Percentiles rank a stretch among this genome's conserved stretches.
These are phyloP conservation scores for Draba incana DNA, from an alignment of 345 rosid species.

Conservation along the genomic window DNA sequence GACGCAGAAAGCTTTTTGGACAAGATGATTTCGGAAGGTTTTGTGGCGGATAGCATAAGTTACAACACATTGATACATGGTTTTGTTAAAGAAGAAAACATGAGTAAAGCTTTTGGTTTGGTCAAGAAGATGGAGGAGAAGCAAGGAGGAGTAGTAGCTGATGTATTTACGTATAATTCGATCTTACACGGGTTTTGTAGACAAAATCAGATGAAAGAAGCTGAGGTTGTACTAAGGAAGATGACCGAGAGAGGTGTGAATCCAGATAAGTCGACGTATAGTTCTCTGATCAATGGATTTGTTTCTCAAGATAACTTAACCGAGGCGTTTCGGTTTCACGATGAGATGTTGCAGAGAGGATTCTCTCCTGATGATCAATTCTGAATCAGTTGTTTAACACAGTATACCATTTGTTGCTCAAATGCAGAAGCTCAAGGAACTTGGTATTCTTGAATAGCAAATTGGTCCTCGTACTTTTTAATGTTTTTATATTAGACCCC, in stretches of 20 bases:
- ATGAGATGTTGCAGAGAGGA: conserved; percentile 82
- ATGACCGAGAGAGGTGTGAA: conserved; percentile 65
- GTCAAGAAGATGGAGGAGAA: conserved; percentile 65
- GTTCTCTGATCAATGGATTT: conserved; percentile 78
- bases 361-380: conserved; percentile 78
- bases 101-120: conserved; percentile 64
- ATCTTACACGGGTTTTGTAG: conserved; percentile 73
- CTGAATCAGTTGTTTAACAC: conserved; percentile 29
- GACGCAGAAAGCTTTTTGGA: conserved; percentile 65
- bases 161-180: conserved; percentile 63
- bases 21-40: conserved; percentile 63
- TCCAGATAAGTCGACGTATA: conserved; percentile 71
- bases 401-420: no score
- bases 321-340: conserved; percentile 81
- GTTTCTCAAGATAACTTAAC: conserved; percentile 70
- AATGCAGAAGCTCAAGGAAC: conserved; percentile 6
- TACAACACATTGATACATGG: conserved; percentile 75
- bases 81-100: conserved; percentile 66
- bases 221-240: conserved; percentile 59
- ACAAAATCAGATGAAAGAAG: conserved; percentile 78
- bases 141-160: conserved; percentile 51
- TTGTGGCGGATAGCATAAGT: conserved; percentile 60
- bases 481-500: background rate
- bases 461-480: conserved; percentile 1
- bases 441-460: conserved; percentile 6